Percentiles rank a stretch among this genome's conserved stretches.
These are phyloP conservation scores for Globisporangium acanthophoron DNA, from an alignment of 352 stramenopile genomes.

Conservation along the genomic window DNA sequence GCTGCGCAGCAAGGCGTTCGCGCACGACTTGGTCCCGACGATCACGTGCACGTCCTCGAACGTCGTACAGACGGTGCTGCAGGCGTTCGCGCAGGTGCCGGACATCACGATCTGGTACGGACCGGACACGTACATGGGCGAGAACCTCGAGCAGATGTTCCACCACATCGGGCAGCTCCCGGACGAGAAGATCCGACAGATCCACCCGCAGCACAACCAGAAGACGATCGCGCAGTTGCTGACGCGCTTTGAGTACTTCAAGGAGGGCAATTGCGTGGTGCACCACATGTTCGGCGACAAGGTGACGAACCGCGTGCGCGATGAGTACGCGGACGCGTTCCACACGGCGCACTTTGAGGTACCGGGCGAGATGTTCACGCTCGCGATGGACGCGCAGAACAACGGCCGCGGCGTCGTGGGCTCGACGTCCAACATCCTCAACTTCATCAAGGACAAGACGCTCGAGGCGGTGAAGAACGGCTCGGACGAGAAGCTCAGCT, in stretches of 20 bases:
- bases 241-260: slow-evolving; percentile 92
- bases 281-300: slow-evolving; percentile 98
- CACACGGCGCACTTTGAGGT: slow-evolving; percentile 97
- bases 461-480: slow-evolving; percentile 66
- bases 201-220: slow-evolving; percentile 82
- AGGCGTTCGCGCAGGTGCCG: slow-evolving; percentile 90
- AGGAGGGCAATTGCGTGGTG: slow-evolving; percentile 95
- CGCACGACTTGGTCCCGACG: slow-evolving; percentile 92
- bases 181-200: slow-evolving; percentile 76
- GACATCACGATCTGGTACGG: slow-evolving; percentile 90
- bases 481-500: slow-evolving; percentile 79
- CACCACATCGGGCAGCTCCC: slow-evolving; percentile 69
- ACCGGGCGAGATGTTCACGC: slow-evolving; percentile 98
- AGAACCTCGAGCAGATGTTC: slow-evolving; percentile 96
- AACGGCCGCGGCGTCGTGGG: slow-evolving; percentile 90
- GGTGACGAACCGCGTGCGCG: slow-evolving; percentile 89
- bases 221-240: slow-evolving; percentile 79
- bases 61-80: slow-evolving; percentile 95
- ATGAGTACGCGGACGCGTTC: slow-evolving; percentile 91
- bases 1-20: slow-evolving; percentile 94
- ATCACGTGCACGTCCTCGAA: slow-evolving; percentile 97
- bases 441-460: slow-evolving; percentile 96
- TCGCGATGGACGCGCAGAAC: slow-evolving; percentile 94
- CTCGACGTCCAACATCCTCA: slow-evolving; percentile 96
- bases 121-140: slow-evolving; percentile 97